Conservation (phyloP, 116 monocot species). For the Zostera marina region DNA sequence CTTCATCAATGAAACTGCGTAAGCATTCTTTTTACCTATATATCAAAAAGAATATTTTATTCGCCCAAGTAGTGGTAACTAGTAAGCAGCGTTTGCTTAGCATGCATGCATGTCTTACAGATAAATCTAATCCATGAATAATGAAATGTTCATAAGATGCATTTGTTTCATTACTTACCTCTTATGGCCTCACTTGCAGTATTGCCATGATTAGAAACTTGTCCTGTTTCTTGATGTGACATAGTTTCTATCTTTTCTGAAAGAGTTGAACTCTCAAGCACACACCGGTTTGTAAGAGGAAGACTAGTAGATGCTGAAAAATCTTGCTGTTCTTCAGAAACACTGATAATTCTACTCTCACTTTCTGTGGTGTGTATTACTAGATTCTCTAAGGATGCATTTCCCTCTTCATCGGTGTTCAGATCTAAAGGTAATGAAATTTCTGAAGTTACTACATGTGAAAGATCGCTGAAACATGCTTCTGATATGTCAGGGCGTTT, state of each 20-base stretch:
- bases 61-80: neutral
- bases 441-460: conserved; percentile 3
- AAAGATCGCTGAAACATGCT: neutral
- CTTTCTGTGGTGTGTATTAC: conserved; percentile 10
- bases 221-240: conserved; percentile 15
- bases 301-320: conserved; percentile 9
- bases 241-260: conserved; percentile 6
- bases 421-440: neutral
- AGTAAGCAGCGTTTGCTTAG: neutral
- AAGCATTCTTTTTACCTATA: conserved; percentile 68
- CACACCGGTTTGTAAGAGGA: conserved; percentile 5
- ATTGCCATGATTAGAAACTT: conserved; percentile 13
- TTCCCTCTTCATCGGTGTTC: conserved; percentile 11
- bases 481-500: conserved; percentile 18
- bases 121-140: too few species aligned
- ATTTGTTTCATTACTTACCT: conserved; percentile 34
- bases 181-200: conserved; percentile 15
- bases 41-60: neutral
- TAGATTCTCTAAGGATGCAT: conserved; percentile 7
- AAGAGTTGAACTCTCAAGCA: conserved; percentile 2
- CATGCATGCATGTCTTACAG: too few species aligned
- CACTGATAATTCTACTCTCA: conserved; percentile 4
- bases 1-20: conserved; percentile 72
- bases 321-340: conserved; percentile 1
- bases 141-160: neutral